Evolutionary conservation across 2,329 filamentous ascomycete species (phyloP), one percentile per base, ranked within the genome.

Genomic region (Cryphonectria nitschkei): DNA sequence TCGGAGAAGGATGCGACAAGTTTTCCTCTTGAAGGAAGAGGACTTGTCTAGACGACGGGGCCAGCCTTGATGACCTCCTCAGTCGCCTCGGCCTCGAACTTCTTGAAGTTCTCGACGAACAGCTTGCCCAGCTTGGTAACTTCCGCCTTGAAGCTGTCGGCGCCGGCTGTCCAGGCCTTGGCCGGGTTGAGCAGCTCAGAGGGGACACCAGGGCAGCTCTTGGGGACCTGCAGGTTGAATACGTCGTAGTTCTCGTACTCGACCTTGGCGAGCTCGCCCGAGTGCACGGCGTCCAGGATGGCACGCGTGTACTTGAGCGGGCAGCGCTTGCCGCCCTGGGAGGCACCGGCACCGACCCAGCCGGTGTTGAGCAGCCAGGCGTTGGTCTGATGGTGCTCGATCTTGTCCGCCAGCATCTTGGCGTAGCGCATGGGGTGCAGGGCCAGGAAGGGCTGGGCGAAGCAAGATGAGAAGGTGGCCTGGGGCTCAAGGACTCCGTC

Each of bases 341-440:
- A 90, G 79, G 92, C 93, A 79, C 94, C 93, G 78, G 95, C 95
- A 80, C 95, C 95, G 80, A 97, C 94, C 95, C 95, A 98, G 77
- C 95, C 95, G 78, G 95, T 98, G 92, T 98, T 98, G 83, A 99
- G 92, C 76, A 99, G 88, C 96, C 96, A 99, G 78, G 95, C 96
- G 82, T 97, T 97, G 84, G 94, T 92, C 79, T 94, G 93, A 91
- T 99, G 94, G 77, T 93, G 82, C 79, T 95, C 89, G 80, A 99
- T 99, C 92, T 98, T 98, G 82, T 98, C 93, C 52, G 96, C 96
- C 73, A 99, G 88, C 96, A 99, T 99, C 86, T 92, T 92, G 77
- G 96, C 96, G 85, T 99, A 99, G 82, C 93, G 92, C 96, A 99
- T 99, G 78, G 96, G 96, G 88, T 99, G 96, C 71, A 99, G 91